Percentiles rank a stretch among this genome's conserved stretches.
Conservation (phyloP, 2,329 filamentous ascomycete species). For the Drechmeria coniospora region DNA sequence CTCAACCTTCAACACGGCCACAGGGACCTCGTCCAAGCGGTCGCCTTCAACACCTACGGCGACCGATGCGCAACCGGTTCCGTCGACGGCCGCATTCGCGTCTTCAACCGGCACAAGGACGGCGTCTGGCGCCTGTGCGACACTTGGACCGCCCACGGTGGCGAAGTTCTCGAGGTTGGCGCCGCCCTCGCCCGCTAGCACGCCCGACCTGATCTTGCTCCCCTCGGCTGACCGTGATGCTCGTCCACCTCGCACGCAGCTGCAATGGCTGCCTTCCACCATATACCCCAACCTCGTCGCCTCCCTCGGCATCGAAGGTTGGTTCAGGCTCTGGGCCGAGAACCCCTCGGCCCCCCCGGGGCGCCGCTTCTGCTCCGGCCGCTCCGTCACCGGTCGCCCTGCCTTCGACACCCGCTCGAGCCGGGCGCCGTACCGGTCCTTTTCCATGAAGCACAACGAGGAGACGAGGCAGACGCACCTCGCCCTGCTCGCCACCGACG, state of each 20-base stretch:
- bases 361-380: constrained; percentile 60
- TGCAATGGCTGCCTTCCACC: constrained; percentile 86
- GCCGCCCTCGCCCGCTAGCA: constrained; percentile 1
- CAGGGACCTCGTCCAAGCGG: constrained; percentile 66
- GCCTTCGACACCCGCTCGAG: constrained; percentile 41
- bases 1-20: constrained; percentile 58
- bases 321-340: constrained; percentile 86
- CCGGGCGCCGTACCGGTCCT: constrained; percentile 55
- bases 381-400: constrained; percentile 28
- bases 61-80: constrained; percentile 84
- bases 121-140: constrained; percentile 68
- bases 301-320: constrained; percentile 78
- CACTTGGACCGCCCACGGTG: constrained; percentile 79
- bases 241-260: constrained; percentile 29
- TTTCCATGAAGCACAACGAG: constrained; percentile 72
- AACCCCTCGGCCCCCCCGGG: constrained; percentile 69
- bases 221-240: too few relatives aligned
- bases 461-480: constrained; percentile 70
- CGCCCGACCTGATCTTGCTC: too few relatives aligned
- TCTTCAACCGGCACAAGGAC: constrained; percentile 74
- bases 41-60: constrained; percentile 84
- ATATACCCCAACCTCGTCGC: constrained; percentile 75
- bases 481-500: constrained; percentile 71
- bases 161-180: constrained; percentile 72
- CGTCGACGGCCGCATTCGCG: constrained; percentile 81